phyloP scores from a whole-genome alignment of 345 rosid species.

The Erysimum cheiranthoides region DNA sequence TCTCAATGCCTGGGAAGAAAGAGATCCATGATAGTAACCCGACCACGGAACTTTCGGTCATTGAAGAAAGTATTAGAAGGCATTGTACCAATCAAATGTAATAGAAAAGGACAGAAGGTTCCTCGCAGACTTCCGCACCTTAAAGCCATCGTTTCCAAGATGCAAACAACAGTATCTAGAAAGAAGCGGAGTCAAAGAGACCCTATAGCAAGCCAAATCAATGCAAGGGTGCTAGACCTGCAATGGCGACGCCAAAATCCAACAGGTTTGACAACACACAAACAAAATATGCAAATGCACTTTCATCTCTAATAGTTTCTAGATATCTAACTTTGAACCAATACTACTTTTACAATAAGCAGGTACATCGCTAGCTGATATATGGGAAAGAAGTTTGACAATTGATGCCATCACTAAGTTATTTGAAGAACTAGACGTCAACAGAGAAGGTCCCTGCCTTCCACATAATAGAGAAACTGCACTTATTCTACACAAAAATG shows the following conservation, averaged over 20 bases:
- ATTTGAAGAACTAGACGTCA: constrained; percentile 57
- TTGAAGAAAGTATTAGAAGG: constrained; percentile 43
- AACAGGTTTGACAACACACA: constrained; percentile 30
- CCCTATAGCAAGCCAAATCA: constrained; percentile 23
- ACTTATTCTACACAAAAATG: constrained; percentile 52
- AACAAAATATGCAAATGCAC: background rate
- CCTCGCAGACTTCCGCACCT: background rate
- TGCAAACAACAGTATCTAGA: constrained; percentile 43
- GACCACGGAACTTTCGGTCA: constrained; percentile 52
- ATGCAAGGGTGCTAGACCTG: constrained; percentile 20
- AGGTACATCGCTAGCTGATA: constrained; percentile 50
- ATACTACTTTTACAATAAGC: constrained; percentile 36
- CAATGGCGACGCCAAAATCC: constrained; percentile 36
- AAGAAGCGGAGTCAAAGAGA: constrained; percentile 63
- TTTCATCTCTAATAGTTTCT: background rate
- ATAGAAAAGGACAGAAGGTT: constrained; percentile 10
- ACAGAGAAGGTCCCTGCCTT: constrained; percentile 41
- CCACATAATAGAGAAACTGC: constrained; percentile 49
- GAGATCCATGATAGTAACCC: constrained; percentile 54
- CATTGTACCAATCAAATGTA: constrained; percentile 28
- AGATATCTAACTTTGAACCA: background rate
- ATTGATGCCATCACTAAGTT: constrained; percentile 50
- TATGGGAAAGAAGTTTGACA: constrained; percentile 41
- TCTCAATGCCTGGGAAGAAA: constrained; percentile 46
- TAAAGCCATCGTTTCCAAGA: constrained; percentile 27